Evolutionary conservation across 768 basidiomycete genomes (phyloP).

Genomic region (Mycena rebaudengoi): DNA sequence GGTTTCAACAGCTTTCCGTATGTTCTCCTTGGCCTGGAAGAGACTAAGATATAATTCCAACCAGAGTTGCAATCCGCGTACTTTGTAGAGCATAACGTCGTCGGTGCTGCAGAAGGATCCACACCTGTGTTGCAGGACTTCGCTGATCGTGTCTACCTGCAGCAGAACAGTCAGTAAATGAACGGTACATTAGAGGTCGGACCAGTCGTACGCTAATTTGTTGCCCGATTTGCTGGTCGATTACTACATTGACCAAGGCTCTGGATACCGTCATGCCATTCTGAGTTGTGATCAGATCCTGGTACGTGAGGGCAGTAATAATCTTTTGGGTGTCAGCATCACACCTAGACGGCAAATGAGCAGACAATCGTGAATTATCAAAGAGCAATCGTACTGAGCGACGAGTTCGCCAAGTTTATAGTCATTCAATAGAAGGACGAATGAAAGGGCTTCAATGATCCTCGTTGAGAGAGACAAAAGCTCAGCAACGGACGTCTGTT

Average conservation of each 20-base stretch:
- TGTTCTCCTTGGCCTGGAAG: conserved; percentile 87
- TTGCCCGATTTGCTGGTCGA: conserved; percentile 97
- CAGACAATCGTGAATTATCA: conserved; percentile 1
- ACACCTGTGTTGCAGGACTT: conserved; percentile 92
- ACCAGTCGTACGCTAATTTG: conserved; percentile 81
- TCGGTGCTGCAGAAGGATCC: conserved; percentile 98
- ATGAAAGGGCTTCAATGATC: conserved; percentile 94
- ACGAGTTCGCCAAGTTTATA: conserved; percentile 89
- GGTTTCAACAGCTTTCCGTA: conserved; percentile 89
- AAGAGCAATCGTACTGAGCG: conserved; percentile 63
- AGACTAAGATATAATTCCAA: conserved; percentile 10
- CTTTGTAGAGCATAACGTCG: conserved; percentile 98
- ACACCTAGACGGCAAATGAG: conserved; percentile 58
- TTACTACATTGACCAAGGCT: conserved; percentile 92
- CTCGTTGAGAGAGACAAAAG: conserved; percentile 78
- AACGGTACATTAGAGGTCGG: conserved; percentile 16
- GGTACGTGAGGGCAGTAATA: conserved; percentile 78
- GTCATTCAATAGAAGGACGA: conserved; percentile 90
- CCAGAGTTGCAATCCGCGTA: conserved; percentile 35
- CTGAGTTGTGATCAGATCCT: conserved; percentile 85
- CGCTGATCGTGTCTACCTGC: conserved; percentile 96
- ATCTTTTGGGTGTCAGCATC: conserved; percentile 75
- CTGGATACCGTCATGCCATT: conserved; percentile 90
- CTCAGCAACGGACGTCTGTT: conserved; percentile 84
- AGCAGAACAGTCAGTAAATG: conserved; percentile 19